Percentiles rank a stretch among this genome's conserved stretches.
phyloP scores from a whole-genome alignment of 305 asterid genomes.

The Fraxinus ornus region DNA sequence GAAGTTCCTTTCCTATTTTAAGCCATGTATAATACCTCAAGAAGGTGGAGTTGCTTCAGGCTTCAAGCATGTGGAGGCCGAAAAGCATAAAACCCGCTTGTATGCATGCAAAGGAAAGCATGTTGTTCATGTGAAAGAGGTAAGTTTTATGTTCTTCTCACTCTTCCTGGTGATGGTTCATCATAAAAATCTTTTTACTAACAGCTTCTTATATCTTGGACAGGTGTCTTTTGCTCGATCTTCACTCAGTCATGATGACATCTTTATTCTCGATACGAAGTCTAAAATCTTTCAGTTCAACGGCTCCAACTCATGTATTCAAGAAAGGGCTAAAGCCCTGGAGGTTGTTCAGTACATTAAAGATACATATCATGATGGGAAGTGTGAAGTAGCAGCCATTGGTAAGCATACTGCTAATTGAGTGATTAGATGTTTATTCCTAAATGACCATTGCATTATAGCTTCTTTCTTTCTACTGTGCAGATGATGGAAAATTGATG shows the following conservation, averaged over 20 bases:
- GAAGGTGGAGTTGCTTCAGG: constrained; percentile 74
- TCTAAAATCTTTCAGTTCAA: constrained; percentile 77
- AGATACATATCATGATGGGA: constrained; percentile 76
- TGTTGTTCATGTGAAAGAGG: constrained; percentile 84
- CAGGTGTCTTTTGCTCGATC: constrained; percentile 86
- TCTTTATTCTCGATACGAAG: constrained; percentile 76
- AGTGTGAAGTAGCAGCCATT: constrained; percentile 80
- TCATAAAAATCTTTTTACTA: constrained; percentile 3
- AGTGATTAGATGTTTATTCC: constrained; percentile 23
- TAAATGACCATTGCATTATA: constrained; percentile 26
- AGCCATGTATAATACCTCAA: constrained; percentile 84
- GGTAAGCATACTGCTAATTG: constrained; percentile 42
- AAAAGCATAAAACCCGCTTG: constrained; percentile 59
- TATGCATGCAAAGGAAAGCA: constrained; percentile 82
- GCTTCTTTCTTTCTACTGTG: constrained; percentile 29
- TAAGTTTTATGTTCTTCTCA: constrained; percentile 26
- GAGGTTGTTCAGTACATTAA: constrained; percentile 85
- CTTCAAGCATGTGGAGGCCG: constrained; percentile 50
- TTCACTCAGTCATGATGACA: constrained; percentile 80
- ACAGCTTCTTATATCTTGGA: constrained; percentile 27
- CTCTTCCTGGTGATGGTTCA: constrained; percentile 4
- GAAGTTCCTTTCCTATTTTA: constrained; percentile 83
- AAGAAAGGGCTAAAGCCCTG: constrained; percentile 91
- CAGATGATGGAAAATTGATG: constrained; percentile 88
- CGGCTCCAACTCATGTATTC: constrained; percentile 82